Evolutionary conservation across 352 stramenopile genomes (phyloP), one percentile per base, ranked within the genome.

Genomic region (Phytopythium boreale): DNA sequence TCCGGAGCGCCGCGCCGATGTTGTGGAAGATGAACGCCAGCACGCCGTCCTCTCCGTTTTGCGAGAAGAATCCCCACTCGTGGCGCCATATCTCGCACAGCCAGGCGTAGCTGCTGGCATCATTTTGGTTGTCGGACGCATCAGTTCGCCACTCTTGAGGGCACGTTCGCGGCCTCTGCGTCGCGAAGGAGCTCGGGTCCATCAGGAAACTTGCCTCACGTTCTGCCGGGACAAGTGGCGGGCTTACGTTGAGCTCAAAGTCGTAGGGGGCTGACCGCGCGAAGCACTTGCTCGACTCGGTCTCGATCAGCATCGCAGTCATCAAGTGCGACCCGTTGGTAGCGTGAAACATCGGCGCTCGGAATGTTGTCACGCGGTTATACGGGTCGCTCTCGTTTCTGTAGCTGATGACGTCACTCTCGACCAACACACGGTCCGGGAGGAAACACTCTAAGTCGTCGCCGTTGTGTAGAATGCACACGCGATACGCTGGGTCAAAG

Each of bases 41-140:
- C 27, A 93, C 72, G 22, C 82, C 84, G 61, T 90, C 84, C 61
- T 93, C 82, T 14, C 84, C 84, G 47, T 93, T 93, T 44, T 89
- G 84, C 0, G 82, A 91, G 63, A 63, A 87, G 7, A 71, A 37
- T 1, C 80, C 84, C 78, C 76, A 91, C 49, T 93, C 82, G 61
- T 90, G 78, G 20, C 74, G 69, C 74, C 75, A 90, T 27, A 90
- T 67, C 4, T 80, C 67, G 59, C 81, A 90, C 56, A 88, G 68
- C 82, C 82, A 91, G 3, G 44, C 41, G 44, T 76, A 14, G n/a
- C n/a, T n/a, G 34, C 14, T 43, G 15, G 11, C 29, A 15, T 27
- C 29, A 58, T 22, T 22, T 24, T 51, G 52, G 58, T 29, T 11
- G 14, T 36, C 51, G 51, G 41, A 4, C 24, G 12, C 12, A 80